Percentiles rank a stretch among this genome's conserved stretches.
Conservation (phyloP, 352 stramenopile species). For the Phytophthora rubi region DNA sequence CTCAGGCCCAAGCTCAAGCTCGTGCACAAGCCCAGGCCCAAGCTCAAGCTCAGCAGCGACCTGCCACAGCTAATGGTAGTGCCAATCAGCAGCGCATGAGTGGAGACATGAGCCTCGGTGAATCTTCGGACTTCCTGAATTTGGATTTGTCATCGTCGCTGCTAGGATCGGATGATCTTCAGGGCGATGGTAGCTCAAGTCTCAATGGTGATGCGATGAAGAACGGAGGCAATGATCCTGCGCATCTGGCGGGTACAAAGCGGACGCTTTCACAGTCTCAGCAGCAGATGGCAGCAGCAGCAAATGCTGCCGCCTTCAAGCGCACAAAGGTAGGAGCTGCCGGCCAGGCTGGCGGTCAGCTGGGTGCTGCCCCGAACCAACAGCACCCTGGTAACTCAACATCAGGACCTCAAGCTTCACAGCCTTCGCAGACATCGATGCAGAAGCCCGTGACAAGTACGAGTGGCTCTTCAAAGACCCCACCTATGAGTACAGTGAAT, state of each 20-base stretch:
- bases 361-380: conserved; percentile 32
- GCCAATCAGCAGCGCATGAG: conserved; percentile 57
- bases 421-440: conserved; percentile 63
- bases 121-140: conserved; percentile 85
- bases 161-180: conserved; percentile 67
- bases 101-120: conserved; percentile 62
- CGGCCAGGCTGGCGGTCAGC: conserved; percentile 29
- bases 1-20: conserved; percentile 37
- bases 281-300: conserved; percentile 82
- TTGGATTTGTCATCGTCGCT: conserved; percentile 79
- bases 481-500: conserved; percentile 89
- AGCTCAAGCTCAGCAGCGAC: conserved; percentile 40
- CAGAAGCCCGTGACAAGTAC: conserved; percentile 74
- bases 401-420: conserved; percentile 55
- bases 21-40: conserved; percentile 32
- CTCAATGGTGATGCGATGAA: conserved; percentile 50
- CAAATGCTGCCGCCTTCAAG: conserved; percentile 85
- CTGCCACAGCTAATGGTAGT: conserved; percentile 28
- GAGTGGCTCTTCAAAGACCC: conserved; percentile 82
- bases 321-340: conserved; percentile 70
- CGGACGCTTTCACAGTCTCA: conserved; percentile 80
- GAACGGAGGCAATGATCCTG: conserved; percentile 34
- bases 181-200: conserved; percentile 47
- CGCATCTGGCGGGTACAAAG: conserved; percentile 54
- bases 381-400: conserved; percentile 39